Evolutionary conservation across 768 basidiomycete genomes (phyloP), one percentile per base, ranked within the genome.

Genomic region (Hemileccinum impolitum): DNA sequence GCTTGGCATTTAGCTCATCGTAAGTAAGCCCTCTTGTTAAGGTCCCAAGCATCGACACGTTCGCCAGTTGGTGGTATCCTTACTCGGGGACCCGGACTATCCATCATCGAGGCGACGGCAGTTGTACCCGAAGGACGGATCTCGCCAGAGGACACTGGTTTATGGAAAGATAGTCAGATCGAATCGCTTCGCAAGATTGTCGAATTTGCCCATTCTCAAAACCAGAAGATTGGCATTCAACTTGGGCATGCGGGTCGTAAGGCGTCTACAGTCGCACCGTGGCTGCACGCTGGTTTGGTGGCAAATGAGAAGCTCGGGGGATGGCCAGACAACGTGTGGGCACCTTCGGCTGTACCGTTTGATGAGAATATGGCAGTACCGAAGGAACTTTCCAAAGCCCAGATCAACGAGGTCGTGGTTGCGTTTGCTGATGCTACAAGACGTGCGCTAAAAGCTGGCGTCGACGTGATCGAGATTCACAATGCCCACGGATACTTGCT

Each of bases 191-290:
- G 74, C 49, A 64, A 75, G 32, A 72, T 90, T 54, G 77, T 82
- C 58, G 78, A 84, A 50, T 87, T 87, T 46, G 84, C 84, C n/a
- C 84, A 87, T 59, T 78, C 81, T 1, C 83, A 85, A 55, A 77
- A 74, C 40, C 80, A 85, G 60, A 81, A 82, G 42, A 77, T 90
- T 18, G 88, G 72, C 9, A 82, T 90, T 47, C 90, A 91, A 63
- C 75, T 90, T 15, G 82, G 77, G 0, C 88, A 91, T 53, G 84
- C 86, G 0, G 88, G 89, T 0, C 73, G 87, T n/a, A 90, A 90
- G 63, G 85, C 79, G 0, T 82, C 80, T 9, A 81, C 75, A 0
- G 63, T 78, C 15, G 76, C 81, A 1, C 84, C 85, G 0, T 90
- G 85, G 84, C 60, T 85, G 28, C 46, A 67, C 26, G 52, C 58